Conservation (phyloP, 805 yeast genomes). For the Starmera caribaea region DNA sequence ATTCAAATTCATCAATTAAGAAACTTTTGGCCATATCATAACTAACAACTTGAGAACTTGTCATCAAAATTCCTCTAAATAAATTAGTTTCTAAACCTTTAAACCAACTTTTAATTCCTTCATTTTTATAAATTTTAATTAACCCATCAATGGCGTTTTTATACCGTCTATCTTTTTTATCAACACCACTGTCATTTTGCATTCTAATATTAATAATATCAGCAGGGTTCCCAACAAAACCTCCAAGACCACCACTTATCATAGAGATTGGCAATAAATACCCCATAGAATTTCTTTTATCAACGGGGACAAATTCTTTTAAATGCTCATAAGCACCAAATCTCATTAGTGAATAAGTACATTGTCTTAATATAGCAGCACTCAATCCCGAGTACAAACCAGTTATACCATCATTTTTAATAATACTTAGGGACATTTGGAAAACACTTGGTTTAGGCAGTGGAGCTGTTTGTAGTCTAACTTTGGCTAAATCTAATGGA, state of each 20-base stretch:
- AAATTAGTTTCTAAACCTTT: conserved; percentile 74
- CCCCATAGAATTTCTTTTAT: conserved; percentile 42
- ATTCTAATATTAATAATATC: conserved; percentile 83
- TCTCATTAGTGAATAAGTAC: conserved; percentile 78
- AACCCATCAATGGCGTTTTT: conserved; percentile 74
- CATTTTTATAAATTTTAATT: conserved; percentile 45
- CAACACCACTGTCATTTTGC: conserved; percentile 79
- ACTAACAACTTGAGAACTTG: conserved; percentile 84
- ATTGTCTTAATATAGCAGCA: conserved; percentile 78
- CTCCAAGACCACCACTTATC: conserved; percentile 81
- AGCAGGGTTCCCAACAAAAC: conserved; percentile 80
- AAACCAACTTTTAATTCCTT: conserved; percentile 49
- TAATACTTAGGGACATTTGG: conserved; percentile 50
- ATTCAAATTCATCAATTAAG: conserved; percentile 37
- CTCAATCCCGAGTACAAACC: conserved; percentile 76
- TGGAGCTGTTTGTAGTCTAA: conserved; percentile 72
- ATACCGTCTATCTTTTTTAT: conserved; percentile 58
- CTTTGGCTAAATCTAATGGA: conserved; percentile 82
- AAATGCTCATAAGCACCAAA: conserved; percentile 79
- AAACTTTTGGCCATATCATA: conserved; percentile 65
- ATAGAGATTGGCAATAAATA: conserved; percentile 68
- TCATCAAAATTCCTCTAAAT: conserved; percentile 77
- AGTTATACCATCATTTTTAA: conserved; percentile 52
- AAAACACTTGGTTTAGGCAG: conserved; percentile 54
- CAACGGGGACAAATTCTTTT: conserved; percentile 43